These are phyloP conservation scores for Ricinus communis DNA, from an alignment of 345 rosid genomes.

Conservation along the genomic window DNA sequence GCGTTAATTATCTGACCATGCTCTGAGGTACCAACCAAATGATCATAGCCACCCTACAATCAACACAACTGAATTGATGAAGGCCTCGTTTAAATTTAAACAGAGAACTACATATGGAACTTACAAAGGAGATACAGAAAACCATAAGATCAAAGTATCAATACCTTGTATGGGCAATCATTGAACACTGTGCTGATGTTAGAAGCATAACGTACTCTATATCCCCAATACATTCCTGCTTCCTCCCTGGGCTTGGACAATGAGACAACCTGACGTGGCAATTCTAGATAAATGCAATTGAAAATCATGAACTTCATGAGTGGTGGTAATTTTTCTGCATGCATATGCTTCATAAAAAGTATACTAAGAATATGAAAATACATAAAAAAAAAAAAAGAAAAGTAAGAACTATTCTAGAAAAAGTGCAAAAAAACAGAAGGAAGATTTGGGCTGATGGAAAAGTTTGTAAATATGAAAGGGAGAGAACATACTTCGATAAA, in stretches of 20 bases:
- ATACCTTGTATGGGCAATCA: slow-evolving; percentile 65
- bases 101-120: background rate
- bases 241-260: slow-evolving; percentile 74
- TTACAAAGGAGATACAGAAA: background rate
- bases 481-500: background rate
- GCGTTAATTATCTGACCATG: slow-evolving; percentile 69
- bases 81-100: slow-evolving; percentile 8
- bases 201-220: slow-evolving; percentile 86
- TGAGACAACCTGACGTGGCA: slow-evolving; percentile 59
- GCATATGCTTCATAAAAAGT: background rate
- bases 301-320: slow-evolving; percentile 19
- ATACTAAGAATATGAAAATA: background rate
- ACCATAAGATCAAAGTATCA: slow-evolving; percentile 1
- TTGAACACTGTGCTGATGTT: slow-evolving; percentile 62
- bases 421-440: background rate
- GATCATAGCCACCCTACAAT: slow-evolving; percentile 86
- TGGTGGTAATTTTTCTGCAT: background rate
- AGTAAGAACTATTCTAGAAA: background rate
- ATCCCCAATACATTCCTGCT: slow-evolving; percentile 86
- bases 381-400: background rate
- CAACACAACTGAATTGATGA: slow-evolving; percentile 20
- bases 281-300: slow-evolving; percentile 53
- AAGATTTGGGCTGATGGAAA: background rate
- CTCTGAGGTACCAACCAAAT: slow-evolving; percentile 93
- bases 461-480: background rate